phyloP scores from a whole-genome alignment of 129 eudicot genomes.

The Lonicera japonica region DNA sequence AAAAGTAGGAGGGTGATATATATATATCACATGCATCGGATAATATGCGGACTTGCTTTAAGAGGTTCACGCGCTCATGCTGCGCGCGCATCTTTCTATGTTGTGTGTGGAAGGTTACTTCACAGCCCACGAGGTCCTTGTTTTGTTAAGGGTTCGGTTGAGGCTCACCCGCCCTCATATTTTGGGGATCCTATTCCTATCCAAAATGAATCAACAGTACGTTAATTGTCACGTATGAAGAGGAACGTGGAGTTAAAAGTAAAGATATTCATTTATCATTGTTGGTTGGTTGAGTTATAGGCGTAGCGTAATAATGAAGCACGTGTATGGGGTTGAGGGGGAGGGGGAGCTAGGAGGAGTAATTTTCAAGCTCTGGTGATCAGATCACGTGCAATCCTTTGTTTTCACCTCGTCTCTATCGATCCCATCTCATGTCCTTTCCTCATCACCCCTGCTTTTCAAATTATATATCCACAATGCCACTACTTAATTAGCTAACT shows the following conservation, averaged over 20 bases:
- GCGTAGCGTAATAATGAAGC: neutral
- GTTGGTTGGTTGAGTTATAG: neutral
- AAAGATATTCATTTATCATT: neutral
- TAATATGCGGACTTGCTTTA: neutral
- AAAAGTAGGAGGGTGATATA: neutral
- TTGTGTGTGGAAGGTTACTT: neutral
- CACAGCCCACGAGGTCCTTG: neutral
- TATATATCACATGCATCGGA: too few species aligned
- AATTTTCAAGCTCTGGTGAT: neutral
- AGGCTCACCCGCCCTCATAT: too few species aligned
- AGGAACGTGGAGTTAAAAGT: neutral
- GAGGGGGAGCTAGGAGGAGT: too few species aligned
- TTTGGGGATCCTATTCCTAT: too few species aligned
- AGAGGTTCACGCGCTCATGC: neutral
- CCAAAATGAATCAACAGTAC: neutral
- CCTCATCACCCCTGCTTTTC: neutral
- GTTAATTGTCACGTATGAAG: neutral
- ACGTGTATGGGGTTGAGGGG: too few species aligned
- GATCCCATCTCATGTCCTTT: neutral
- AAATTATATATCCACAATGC: neutral
- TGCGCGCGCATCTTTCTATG: slow-evolving; percentile 3
- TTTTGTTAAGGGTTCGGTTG: neutral
- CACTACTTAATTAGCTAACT: neutral
- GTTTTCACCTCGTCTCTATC: neutral
- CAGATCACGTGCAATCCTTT: neutral